Conservation (phyloP, 2,329 filamentous ascomycete species). For the Alternaria incomplexa region DNA sequence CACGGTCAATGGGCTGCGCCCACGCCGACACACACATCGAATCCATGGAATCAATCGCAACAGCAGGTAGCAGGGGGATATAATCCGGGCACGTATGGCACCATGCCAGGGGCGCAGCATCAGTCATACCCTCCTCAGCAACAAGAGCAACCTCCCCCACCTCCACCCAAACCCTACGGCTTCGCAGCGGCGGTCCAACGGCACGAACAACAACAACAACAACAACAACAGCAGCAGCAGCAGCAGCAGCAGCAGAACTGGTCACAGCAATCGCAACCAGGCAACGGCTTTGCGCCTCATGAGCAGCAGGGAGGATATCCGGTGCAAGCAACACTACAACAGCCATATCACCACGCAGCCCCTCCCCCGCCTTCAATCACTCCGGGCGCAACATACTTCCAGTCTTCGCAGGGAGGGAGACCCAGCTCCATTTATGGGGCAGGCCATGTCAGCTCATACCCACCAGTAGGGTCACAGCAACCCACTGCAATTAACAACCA, state of each 20-base stretch:
- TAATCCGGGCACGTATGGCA: constrained; percentile 43
- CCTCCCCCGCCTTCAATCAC: constrained; percentile 39
- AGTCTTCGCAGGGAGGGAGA: constrained; percentile 30
- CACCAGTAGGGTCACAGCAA: constrained; percentile 14
- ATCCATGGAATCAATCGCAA: constrained; percentile 34
- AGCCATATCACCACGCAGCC: constrained; percentile 35
- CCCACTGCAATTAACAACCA: constrained; percentile 35
- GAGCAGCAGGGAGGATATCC: constrained; percentile 37
- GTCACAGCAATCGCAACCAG: constrained; percentile 28
- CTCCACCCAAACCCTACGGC: constrained; percentile 44
- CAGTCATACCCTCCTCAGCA: constrained; percentile 30
- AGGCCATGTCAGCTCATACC: constrained; percentile 23
- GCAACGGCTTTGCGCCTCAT: constrained; percentile 24
- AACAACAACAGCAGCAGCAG: constrained; percentile 18
- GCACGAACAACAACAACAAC: constrained; percentile 25
- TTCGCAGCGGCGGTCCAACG: constrained; percentile 36
- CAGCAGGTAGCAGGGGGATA: constrained; percentile 33
- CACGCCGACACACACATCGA: constrained; percentile 21
- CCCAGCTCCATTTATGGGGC: constrained; percentile 40
- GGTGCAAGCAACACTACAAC: constrained; percentile 23
- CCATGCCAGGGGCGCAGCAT: constrained; percentile 33
- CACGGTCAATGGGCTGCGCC: constrained; percentile 42
- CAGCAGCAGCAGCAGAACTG: constrained; percentile 23
- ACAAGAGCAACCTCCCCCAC: constrained; percentile 43
- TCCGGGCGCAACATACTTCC: constrained; percentile 41